Evolutionary conservation across 73 alveolate genomes (phyloP).

Genomic region (Diophrys sp.): DNA sequence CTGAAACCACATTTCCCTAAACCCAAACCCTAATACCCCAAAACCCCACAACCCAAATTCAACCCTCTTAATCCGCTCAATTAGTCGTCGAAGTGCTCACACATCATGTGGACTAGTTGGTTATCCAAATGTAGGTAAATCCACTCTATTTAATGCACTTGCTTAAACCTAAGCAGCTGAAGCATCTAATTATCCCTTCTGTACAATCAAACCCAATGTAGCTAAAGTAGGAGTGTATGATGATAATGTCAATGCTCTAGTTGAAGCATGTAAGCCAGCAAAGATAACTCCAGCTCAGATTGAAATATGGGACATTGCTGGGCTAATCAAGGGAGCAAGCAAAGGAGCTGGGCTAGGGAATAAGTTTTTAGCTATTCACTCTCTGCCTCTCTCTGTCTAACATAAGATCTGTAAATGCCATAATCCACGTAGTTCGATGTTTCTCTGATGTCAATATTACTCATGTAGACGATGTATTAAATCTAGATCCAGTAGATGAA

Average conservation of each 20-base stretch:
- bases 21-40: too few relatives aligned
- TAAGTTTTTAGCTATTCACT: conserved; percentile 52
- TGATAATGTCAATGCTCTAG: conserved; percentile 47
- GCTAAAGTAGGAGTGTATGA: conserved; percentile 85
- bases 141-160: conserved; percentile 83
- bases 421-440: conserved; percentile 62
- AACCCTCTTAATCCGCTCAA: too few relatives aligned
- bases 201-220: conserved; percentile 91
- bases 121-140: conserved; percentile 88
- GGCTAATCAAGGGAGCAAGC: conserved; percentile 74
- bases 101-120: conserved; percentile 70
- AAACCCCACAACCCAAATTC: too few relatives aligned
- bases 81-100: not conserved
- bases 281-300: conserved; percentile 67
- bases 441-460: conserved; percentile 43
- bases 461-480: conserved; percentile 48
- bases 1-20: too few relatives aligned
- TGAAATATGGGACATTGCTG: conserved; percentile 85
- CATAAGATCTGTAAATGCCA: conserved; percentile 50
- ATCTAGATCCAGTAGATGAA: conserved; percentile 52
- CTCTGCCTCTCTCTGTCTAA: too few relatives aligned
- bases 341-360: conserved; percentile 74
- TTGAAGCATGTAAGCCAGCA: conserved; percentile 50
- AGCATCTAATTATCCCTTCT: conserved; percentile 86
- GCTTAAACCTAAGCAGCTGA: conserved; percentile 69